Evolutionary conservation across 345 rosid genomes (phyloP), one percentile per base, ranked within the genome.

Genomic region (Erucastrum elatum): DNA sequence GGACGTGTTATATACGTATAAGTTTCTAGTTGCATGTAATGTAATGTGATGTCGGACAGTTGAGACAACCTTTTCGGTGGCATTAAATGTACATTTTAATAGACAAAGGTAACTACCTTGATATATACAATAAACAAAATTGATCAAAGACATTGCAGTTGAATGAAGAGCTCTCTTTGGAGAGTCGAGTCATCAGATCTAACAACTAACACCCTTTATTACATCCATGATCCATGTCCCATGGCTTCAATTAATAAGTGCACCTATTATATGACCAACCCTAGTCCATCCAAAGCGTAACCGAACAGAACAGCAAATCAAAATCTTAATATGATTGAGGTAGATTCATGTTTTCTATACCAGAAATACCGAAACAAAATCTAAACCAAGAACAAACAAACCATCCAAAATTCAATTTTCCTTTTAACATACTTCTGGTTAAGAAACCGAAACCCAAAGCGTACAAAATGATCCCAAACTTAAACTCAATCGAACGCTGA

Each of bases 171-270:
- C 6, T 13, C 15, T 51, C 25, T 51, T 30, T 21, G 17, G 63
- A 67, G 66, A 62, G 64, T 51, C 63, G 61, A 15, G 80, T 33
- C 55, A 25, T 49, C 74, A 10, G 59, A 53, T 27, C 81, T 15
- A 77, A 53, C 70, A 77, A 37, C 81, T 9, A 35, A 21, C 60
- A 71, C n/a, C 3, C 30, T 77, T 77, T 71, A 77, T 77, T 77
- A 64, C 81, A 65, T 21, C 44, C 60, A 29, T 37, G 49, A 29
- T 71, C 70, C 33, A 13, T 27, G 60, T 46, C 25, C 15, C 6
- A 15, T 34, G 1, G 64, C 44, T 70, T 26, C 66, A 69, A 69
- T 5, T 26, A 76, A 21, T 9, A 44, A 27, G 5, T 51, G 26
- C 26, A 68, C 27, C 37, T 68, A 1, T 64, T n/a, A 9, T 5